These are phyloP conservation scores for Silybum marianum DNA, from an alignment of 129 eudicot species.

Conservation along the genomic window DNA sequence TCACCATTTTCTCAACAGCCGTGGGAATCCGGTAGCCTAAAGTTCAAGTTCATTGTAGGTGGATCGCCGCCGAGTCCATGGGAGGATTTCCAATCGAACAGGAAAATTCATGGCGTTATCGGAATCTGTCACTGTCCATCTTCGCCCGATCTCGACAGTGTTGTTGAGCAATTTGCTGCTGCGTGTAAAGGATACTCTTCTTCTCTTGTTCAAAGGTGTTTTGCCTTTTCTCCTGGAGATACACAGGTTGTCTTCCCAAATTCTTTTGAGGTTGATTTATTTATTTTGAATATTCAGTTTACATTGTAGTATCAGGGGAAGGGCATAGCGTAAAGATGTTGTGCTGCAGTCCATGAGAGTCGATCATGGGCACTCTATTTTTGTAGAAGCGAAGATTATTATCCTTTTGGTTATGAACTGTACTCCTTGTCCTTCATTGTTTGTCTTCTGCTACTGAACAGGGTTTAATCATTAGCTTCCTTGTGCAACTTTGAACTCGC, in stretches of 20 bases:
- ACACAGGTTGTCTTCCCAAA: slow-evolving; percentile 52
- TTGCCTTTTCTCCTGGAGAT: slow-evolving; percentile 88
- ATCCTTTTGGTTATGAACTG: background rate
- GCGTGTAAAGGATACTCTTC: slow-evolving; percentile 66
- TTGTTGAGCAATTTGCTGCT: slow-evolving; percentile 39
- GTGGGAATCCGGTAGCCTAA: slow-evolving; percentile 81
- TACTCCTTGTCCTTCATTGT: background rate
- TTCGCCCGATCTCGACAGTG: slow-evolving; percentile 67
- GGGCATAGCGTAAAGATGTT: background rate
- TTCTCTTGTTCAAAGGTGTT: slow-evolving; percentile 78
- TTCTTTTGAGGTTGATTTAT: background rate
- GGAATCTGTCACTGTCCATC: slow-evolving; percentile 89
- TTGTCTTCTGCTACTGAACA: background rate
- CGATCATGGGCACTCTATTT: background rate
- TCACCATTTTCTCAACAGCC: slow-evolving; percentile 85
- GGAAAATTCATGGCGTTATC: slow-evolving; percentile 74
- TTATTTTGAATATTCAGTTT: background rate
- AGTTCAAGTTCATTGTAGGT: slow-evolving; percentile 78
- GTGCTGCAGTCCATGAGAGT: background rate
- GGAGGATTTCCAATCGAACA: slow-evolving; percentile 94
- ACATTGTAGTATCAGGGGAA: background rate
- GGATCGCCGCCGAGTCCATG: slow-evolving; percentile 87
- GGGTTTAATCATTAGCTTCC: slow-evolving; percentile 8
- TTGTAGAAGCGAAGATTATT: background rate
- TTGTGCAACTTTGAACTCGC: background rate